Evolutionary conservation across 306 rosid genomes (phyloP).

Genomic region (Leucaena leucocephala): DNA sequence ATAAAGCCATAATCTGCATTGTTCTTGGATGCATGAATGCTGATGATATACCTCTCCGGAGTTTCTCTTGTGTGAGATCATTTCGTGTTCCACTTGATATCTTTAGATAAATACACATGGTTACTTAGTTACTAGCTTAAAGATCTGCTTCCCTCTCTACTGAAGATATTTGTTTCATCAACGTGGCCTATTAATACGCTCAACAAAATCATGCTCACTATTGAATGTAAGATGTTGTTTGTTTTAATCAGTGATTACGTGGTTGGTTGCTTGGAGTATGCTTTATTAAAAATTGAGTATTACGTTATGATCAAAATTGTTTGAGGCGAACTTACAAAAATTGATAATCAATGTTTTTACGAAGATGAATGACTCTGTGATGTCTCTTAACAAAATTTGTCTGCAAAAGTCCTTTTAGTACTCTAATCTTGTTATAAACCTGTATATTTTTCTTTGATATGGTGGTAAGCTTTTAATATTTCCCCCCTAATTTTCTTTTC

Average conservation of each 20-base stretch:
- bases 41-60: neutral
- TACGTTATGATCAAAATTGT: neutral
- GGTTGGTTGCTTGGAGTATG: neutral
- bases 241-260: neutral
- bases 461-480: neutral
- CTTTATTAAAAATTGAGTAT: neutral
- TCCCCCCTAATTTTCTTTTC: neutral
- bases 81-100: neutral
- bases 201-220: neutral
- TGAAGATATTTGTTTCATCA: neutral
- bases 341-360: neutral
- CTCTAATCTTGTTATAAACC: conserved; percentile 5
- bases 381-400: neutral
- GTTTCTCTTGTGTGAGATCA: neutral
- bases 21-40: neutral
- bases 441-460: neutral
- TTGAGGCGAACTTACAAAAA: conserved; percentile 1
- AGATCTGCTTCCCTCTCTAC: neutral
- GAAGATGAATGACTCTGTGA: neutral
- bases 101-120: neutral
- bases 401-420: conserved; percentile 1
- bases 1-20: neutral
- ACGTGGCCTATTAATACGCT: neutral
- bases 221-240: neutral
- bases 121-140: neutral